These are phyloP conservation scores for Cystoderma amianthinum DNA, from an alignment of 768 basidiomycete genomes.

Conservation along the genomic window DNA sequence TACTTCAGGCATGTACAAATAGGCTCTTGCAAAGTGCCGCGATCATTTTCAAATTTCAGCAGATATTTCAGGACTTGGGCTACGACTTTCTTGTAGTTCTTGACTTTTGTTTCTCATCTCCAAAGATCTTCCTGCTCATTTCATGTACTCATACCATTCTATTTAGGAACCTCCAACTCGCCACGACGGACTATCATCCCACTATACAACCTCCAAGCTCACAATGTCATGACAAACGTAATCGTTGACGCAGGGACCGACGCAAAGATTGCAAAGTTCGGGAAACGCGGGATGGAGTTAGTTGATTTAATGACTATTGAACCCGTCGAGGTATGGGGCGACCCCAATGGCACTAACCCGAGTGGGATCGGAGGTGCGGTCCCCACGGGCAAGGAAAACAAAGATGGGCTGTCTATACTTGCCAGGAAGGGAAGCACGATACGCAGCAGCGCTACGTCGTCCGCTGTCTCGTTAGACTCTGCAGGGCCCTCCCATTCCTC, in stretches of 20 bases:
- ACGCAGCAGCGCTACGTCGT: neutral
- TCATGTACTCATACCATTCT: no score
- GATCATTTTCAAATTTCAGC: no score
- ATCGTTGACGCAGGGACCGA: conserved; percentile 88
- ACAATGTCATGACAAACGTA: conserved; percentile 81
- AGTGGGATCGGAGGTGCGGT: conserved; percentile 15
- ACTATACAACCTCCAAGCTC: conserved; percentile 81
- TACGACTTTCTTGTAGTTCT: no score
- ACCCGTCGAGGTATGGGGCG: conserved; percentile 69
- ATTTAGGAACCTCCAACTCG: conserved; percentile 9
- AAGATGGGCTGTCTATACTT: conserved; percentile 19
- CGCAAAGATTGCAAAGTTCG: conserved; percentile 76
- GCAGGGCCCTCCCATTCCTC: conserved; percentile 9
- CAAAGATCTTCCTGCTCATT: neutral
- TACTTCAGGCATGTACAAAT: no score
- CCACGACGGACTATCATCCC: conserved; percentile 73
- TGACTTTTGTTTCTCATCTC: no score
- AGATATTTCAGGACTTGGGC: no score
- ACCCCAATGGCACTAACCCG: conserved; percentile 12
- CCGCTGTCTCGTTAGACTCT: conserved; percentile 5
- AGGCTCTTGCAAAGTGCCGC: no score
- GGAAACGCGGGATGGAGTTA: conserved; percentile 67
- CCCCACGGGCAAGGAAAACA: conserved; percentile 22
- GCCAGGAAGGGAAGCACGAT: no score
- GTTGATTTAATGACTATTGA: conserved; percentile 75